These are phyloP conservation scores for Canariomyces notabilis DNA, from an alignment of 2,329 filamentous ascomycete species.

Conservation along the genomic window DNA sequence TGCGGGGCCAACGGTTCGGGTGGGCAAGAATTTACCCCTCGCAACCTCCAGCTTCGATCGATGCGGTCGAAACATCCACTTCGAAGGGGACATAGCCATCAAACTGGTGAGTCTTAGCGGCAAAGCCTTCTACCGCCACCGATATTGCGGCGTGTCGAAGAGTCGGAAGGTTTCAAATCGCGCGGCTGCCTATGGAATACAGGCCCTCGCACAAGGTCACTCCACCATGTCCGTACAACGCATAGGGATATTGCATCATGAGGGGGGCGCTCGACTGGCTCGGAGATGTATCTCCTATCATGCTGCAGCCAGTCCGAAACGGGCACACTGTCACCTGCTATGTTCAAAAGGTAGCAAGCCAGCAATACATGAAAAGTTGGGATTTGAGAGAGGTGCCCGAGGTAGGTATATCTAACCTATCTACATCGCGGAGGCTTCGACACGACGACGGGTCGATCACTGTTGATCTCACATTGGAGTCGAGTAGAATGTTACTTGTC, in stretches of 20 bases:
- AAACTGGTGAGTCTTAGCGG: background rate
- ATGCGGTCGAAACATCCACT: background rate
- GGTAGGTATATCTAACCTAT: too few species aligned
- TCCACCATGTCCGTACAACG: background rate
- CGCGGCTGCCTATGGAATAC: too few species aligned
- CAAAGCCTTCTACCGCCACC: constrained; percentile 8
- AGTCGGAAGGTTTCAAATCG: background rate
- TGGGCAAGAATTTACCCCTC: background rate
- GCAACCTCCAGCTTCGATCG: background rate
- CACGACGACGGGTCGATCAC: too few species aligned
- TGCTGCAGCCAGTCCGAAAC: background rate
- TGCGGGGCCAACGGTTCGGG: background rate
- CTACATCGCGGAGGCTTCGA: too few species aligned
- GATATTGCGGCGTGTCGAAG: constrained; percentile 1
- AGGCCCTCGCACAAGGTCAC: too few species aligned
- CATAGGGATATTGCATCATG: constrained; percentile 5
- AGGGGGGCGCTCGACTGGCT: background rate
- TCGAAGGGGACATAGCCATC: background rate
- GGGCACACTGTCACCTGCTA: background rate
- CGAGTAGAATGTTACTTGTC: too few species aligned
- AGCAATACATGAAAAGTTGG: too few species aligned
- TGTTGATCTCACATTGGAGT: too few species aligned
- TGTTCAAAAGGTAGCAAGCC: background rate
- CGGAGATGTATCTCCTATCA: background rate
- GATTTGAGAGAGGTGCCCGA: too few species aligned